Base-by-base conservation (phyloP, 2,329 filamentous ascomycete species). In the Sporothrix schenckii region DNA sequence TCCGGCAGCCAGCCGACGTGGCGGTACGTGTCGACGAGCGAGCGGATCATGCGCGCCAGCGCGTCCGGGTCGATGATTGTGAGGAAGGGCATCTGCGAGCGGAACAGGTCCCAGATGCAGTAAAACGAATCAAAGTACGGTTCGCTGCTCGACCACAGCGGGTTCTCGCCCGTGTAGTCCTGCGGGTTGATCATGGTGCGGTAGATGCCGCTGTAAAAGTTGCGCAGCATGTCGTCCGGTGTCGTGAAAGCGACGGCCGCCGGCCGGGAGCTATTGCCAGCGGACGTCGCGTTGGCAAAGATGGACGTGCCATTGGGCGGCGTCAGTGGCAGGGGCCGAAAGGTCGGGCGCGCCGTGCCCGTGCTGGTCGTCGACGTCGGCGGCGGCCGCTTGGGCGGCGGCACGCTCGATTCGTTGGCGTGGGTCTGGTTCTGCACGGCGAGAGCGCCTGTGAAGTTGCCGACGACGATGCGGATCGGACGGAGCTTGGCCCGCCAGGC, bases 51-150 rank as follows among this genome's bases (percentile, higher is more conserved):
- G 69, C 86, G 80, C 0, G 88, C 85, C 68, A 92, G 86, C 1
- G 87, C 85, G 0, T 79, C 72, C 0, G 91, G 90, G 74, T 93
- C 91, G 0, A 91, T 72, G 27, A 93, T 81, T 0, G 89, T 91
- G 41, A 93, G 80, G 24, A 93, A 85, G 0, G 90, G 89, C 63
- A 92, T 85, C 71, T 91, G 89, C 49, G 86, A 89, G 27, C 90
- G 83, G 73, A 90, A 92, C 0, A 86, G 87, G 75, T 92, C 90
- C 90, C 90, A 92, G 4, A 92, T 88, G 74, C 89, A 92, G 77
- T 93, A 93, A 74, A 90, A 92, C 0, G 88, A 91, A 77, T 92
- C 90, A 75, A 89, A 92, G 75, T 92, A 92, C 0, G 89, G 90
- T 76, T 91, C 89, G 1, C 81, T 81, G 54, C 85, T 89, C 1